A percentile compares a stretch with the other conserved stretches of the same genome.
Evolutionary conservation across 306 rosid species (phyloP).

Genomic region (Crotalaria pallida): DNA sequence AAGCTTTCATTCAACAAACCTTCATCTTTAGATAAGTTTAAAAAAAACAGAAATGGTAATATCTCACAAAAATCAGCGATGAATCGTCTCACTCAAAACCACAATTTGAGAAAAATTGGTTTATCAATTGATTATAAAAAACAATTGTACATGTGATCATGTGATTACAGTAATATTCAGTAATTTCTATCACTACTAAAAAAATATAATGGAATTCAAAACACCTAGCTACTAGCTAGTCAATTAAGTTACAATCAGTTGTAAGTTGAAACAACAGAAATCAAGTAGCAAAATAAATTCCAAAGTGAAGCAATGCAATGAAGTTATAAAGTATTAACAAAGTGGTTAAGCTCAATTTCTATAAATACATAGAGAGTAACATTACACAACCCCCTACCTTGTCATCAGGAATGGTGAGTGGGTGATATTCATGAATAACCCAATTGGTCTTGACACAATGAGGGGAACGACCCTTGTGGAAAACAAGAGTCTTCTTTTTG

Average conservation of each 20-base stretch:
- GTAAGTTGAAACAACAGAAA: too few species aligned
- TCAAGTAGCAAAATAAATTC: neutral
- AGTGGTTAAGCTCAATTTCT: neutral
- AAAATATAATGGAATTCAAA: too few species aligned
- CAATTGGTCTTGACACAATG: constrained; percentile 38
- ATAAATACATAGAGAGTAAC: neutral
- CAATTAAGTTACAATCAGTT: too few species aligned
- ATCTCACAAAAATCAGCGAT: too few species aligned
- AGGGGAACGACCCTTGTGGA: constrained; percentile 29
- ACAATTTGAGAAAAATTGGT: too few species aligned
- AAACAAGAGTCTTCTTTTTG: constrained; percentile 53
- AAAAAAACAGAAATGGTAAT: too few species aligned
- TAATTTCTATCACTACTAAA: too few species aligned
- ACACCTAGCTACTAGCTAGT: too few species aligned
- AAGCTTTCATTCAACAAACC: neutral
- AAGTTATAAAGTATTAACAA: neutral
- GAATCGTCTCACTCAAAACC: too few species aligned
- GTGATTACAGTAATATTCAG: too few species aligned
- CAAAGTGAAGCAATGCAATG: neutral
- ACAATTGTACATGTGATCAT: too few species aligned
- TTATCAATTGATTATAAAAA: too few species aligned
- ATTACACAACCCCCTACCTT: constrained; percentile 31
- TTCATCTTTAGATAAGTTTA: neutral
- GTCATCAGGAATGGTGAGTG: neutral
- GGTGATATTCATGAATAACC: constrained; percentile 56